A percentile compares a stretch with the other conserved stretches of the same genome.
Conservation (phyloP, 768 basidiomycete genomes). For the Lentinula lateritia region DNA sequence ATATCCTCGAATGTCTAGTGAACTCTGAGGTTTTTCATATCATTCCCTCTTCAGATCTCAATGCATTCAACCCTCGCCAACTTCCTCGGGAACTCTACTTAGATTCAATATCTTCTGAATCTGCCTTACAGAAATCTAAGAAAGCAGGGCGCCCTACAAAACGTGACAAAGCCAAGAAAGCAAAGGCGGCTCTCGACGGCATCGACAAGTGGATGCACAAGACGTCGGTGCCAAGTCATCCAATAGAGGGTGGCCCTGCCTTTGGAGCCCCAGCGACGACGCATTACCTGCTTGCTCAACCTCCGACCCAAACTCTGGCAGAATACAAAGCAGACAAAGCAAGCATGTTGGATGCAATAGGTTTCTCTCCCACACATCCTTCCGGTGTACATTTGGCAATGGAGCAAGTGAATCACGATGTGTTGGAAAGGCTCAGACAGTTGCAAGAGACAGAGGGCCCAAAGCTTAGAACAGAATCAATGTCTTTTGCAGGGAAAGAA, state of each 20-base stretch:
- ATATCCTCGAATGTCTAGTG: constrained; percentile 44
- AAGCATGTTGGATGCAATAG: constrained; percentile 31
- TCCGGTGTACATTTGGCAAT: constrained; percentile 26
- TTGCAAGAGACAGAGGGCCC: constrained; percentile 38
- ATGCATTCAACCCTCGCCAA: constrained; percentile 53
- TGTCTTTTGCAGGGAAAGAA: constrained; percentile 28
- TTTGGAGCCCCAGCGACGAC: constrained; percentile 14
- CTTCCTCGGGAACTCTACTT: constrained; percentile 67
- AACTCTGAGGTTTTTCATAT: constrained; percentile 51
- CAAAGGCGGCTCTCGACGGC: constrained; percentile 39
- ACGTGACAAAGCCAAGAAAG: constrained; percentile 52
- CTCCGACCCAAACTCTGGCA: constrained; percentile 24
- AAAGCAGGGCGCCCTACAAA: constrained; percentile 53
- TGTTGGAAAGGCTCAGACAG: constrained; percentile 48
- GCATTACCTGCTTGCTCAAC: constrained; percentile 27
- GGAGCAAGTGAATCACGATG: constrained; percentile 39
- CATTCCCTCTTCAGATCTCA: constrained; percentile 45
- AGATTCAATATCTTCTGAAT: constrained; percentile 17
- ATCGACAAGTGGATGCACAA: constrained; percentile 48
- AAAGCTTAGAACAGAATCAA: constrained; percentile 34
- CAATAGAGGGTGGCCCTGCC: background rate
- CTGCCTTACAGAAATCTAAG: constrained; percentile 38
- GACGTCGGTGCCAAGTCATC: constrained; percentile 13
- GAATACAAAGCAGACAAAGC: constrained; percentile 41
- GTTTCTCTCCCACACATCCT: constrained; percentile 9